These are phyloP conservation scores for Dactylella cylindrospora DNA, from an alignment of 2,329 filamentous ascomycete genomes.

Conservation along the genomic window DNA sequence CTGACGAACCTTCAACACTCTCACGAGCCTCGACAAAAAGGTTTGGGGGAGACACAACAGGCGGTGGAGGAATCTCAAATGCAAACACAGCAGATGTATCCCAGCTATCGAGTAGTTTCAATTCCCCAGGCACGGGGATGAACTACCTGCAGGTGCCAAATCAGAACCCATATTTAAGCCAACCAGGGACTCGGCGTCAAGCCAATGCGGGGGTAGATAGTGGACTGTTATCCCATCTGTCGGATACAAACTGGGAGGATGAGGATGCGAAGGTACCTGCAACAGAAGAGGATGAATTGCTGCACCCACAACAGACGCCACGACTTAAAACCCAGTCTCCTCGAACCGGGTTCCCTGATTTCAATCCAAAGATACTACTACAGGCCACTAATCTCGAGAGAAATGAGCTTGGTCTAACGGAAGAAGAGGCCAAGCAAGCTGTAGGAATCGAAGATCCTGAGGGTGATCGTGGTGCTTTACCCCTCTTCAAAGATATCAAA, in stretches of 20 bases:
- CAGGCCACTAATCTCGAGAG: no score
- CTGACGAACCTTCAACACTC: no score
- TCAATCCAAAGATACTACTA: constrained; percentile 8
- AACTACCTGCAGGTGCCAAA: neutral
- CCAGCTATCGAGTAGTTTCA: no score
- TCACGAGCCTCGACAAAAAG: no score
- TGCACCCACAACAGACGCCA: neutral
- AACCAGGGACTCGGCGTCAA: neutral
- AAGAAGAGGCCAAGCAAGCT: constrained; percentile 7
- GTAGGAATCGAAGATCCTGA: constrained; percentile 15
- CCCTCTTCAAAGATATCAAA: constrained; percentile 8
- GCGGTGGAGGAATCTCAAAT: no score
- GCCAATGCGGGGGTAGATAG: neutral
- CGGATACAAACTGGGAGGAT: no score
- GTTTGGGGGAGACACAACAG: no score
- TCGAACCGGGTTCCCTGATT: neutral
- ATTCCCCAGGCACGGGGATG: neutral
- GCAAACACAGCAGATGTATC: no score
- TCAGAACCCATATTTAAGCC: neutral
- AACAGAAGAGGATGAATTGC: constrained; percentile 20
- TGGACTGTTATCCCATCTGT: no score
- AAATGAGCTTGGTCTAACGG: constrained; percentile 2
- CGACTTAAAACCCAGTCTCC: neutral
- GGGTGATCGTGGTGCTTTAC: constrained; percentile 2
- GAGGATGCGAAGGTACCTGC: neutral